Conservation (phyloP, 352 stramenopile genomes). For the Globisporangium lucens region DNA sequence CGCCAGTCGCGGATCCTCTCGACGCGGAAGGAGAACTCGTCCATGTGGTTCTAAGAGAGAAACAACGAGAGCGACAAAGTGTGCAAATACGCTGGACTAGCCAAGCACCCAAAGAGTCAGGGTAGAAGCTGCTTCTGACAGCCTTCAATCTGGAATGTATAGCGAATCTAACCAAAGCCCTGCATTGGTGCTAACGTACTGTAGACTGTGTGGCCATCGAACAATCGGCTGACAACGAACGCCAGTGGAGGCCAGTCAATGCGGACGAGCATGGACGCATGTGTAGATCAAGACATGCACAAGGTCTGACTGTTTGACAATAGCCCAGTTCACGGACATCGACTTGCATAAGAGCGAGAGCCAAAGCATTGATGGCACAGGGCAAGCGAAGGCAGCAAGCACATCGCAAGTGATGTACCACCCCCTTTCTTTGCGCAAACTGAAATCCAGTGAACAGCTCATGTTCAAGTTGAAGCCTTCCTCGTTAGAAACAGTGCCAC, state of each 20-base stretch:
- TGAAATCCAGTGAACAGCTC: constrained; percentile 11
- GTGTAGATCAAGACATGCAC: too few species aligned
- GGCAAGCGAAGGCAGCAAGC: neutral
- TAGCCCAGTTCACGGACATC: too few species aligned
- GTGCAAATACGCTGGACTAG: neutral
- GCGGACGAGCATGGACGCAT: too few species aligned
- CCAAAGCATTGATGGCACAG: neutral
- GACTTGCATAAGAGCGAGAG: neutral
- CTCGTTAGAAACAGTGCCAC: neutral
- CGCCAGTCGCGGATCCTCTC: constrained; percentile 49
- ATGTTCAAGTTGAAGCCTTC: constrained; percentile 10
- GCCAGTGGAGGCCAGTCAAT: too few species aligned
- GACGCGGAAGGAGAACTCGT: constrained; percentile 64
- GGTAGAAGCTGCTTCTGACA: too few species aligned
- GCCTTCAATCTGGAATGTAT: too few species aligned
- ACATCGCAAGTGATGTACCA: neutral
- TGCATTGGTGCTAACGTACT: too few species aligned
- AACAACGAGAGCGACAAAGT: neutral
- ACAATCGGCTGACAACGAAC: too few species aligned
- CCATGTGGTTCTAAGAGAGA: constrained; percentile 71
- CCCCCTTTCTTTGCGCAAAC: constrained; percentile 5
- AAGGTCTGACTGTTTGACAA: too few species aligned
- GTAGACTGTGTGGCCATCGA: too few species aligned
- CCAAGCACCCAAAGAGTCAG: too few species aligned
- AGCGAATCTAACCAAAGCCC: too few species aligned